Evolutionary conservation across 2,329 filamentous ascomycete species (phyloP).

Genomic region (Botrytis cinerea): DNA sequence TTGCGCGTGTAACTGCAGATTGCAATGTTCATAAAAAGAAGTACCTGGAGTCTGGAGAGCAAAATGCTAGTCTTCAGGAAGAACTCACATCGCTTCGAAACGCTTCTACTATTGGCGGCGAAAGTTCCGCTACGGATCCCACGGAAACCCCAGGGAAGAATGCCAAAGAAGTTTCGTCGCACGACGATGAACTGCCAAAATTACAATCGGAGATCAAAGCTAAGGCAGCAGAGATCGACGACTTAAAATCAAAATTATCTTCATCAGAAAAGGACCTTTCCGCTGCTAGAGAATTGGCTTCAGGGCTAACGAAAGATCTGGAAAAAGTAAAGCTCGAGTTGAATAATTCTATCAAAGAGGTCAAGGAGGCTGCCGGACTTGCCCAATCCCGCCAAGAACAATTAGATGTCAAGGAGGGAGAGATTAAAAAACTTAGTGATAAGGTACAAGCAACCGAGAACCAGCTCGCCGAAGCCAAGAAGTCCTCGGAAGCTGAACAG

Average conservation of each 20-base stretch:
- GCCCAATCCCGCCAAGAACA: constrained; percentile 31
- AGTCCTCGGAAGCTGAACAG: constrained; percentile 32
- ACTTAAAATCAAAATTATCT: constrained; percentile 68
- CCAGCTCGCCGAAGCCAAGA: constrained; percentile 33
- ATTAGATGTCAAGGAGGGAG: constrained; percentile 34
- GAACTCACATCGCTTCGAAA: constrained; percentile 61
- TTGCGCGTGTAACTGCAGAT: constrained; percentile 82
- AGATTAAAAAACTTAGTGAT: constrained; percentile 36
- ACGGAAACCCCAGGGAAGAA: constrained; percentile 39
- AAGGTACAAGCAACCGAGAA: constrained; percentile 36
- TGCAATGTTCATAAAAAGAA: constrained; percentile 79
- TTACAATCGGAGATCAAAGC: constrained; percentile 74
- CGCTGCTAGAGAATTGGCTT: constrained; percentile 68
- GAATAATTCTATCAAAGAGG: constrained; percentile 67
- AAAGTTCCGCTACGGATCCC: constrained; percentile 30
- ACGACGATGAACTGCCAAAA: constrained; percentile 81
- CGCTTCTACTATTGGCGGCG: constrained; percentile 42
- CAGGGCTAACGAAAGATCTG: constrained; percentile 57
- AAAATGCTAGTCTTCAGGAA: constrained; percentile 60
- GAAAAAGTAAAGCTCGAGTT: constrained; percentile 55
- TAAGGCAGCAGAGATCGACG: constrained; percentile 69
- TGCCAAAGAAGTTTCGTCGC: constrained; percentile 77
- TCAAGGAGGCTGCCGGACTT: constrained; percentile 58
- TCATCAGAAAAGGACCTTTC: constrained; percentile 70
- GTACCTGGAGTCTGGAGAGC: constrained; percentile 66